These are phyloP conservation scores for Cystofilobasidium capitatum DNA, from an alignment of 768 basidiomycete genomes.

Conservation along the genomic window DNA sequence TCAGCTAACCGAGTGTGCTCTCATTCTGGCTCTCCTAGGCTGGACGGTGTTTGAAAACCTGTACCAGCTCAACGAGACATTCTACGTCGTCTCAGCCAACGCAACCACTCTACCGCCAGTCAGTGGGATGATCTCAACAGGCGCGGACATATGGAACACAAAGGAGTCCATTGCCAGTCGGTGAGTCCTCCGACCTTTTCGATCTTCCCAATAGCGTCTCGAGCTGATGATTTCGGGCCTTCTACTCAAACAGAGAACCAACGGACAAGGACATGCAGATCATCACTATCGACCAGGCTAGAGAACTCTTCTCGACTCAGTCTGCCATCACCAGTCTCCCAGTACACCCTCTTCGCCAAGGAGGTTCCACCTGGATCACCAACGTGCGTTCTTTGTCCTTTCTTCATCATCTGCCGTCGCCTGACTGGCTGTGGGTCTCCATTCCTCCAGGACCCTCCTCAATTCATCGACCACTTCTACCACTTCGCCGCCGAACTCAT, in stretches of 20 bases:
- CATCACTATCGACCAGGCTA: slow-evolving; percentile 59
- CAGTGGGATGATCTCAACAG: slow-evolving; percentile 62
- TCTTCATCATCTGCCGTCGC: background rate
- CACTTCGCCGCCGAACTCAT: slow-evolving; percentile 60
- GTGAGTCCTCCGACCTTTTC: slow-evolving; percentile 30
- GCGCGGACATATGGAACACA: slow-evolving; percentile 51
- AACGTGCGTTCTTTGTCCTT: slow-evolving; percentile 40
- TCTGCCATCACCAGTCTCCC: slow-evolving; percentile 39
- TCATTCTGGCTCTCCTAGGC: slow-evolving; percentile 44
- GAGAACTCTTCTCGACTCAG: slow-evolving; percentile 46
- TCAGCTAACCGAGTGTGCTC: background rate
- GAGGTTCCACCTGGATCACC: slow-evolving; percentile 68
- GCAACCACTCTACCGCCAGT: slow-evolving; percentile 58
- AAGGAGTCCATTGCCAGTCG: slow-evolving; percentile 46
- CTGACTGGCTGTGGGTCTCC: background rate
- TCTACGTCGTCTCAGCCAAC: slow-evolving; percentile 69
- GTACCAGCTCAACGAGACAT: slow-evolving; percentile 68
- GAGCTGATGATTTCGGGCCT: background rate
- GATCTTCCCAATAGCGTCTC: background rate
- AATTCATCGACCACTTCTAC: slow-evolving; percentile 85
- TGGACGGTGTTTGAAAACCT: slow-evolving; percentile 84
- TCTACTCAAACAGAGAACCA: slow-evolving; percentile 47
- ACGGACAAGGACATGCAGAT: slow-evolving; percentile 69
- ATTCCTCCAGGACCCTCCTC: slow-evolving; percentile 55
- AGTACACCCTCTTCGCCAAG: slow-evolving; percentile 58